Evolutionary conservation across 2,329 filamentous ascomycete genomes (phyloP), one percentile per base, ranked within the genome.

Genomic region (Stachybotrys elegans): DNA sequence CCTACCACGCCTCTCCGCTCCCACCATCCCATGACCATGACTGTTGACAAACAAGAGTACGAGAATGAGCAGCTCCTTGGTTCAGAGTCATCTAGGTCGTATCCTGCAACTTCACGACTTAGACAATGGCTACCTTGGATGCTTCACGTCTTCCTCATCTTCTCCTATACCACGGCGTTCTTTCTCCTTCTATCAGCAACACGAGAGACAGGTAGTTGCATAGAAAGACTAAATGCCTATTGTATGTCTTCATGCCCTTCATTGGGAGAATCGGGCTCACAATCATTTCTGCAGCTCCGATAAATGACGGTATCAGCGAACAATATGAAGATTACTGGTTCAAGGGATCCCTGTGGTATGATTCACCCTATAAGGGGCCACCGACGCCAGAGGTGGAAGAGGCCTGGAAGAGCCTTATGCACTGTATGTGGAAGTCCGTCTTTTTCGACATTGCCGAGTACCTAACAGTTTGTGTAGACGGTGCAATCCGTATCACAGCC

Each of bases 281-380:
- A 9, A 36, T 5, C 17, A 19, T 16, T 17, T 8, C 21, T 5
- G 14, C 19, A 36, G 34, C 34, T 17, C 34, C 34, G 17, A 36
- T 36, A 13, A 36, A 36, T 17, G 34, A 36, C 19, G 34, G 34
- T 20, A 36, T 36, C 12, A 16, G 21, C 19, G 34, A 36, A 20
- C 16, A 36, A 36, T 36, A 36, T 20, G 34, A 19, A 5, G 34
- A 36, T 19, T n/a, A 36, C n/a, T 36, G 34, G 34, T 36, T 36
- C 34, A 36, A 36, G 16, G 34, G 34, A 16, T 36, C 43, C 13
- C 20, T 44, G 19, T 44, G 43, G 43, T 21, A 44, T 31, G 36
- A 44, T 16, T 40, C 43, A 12, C 43, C 36, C 3, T 44, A 40
- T 27, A 44, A 44, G 19, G 43, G 43, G 19, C 43, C 43, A 22